Base-by-base conservation (phyloP, 2,329 filamentous ascomycete genomes). In the Ascochyta rabiei region DNA sequence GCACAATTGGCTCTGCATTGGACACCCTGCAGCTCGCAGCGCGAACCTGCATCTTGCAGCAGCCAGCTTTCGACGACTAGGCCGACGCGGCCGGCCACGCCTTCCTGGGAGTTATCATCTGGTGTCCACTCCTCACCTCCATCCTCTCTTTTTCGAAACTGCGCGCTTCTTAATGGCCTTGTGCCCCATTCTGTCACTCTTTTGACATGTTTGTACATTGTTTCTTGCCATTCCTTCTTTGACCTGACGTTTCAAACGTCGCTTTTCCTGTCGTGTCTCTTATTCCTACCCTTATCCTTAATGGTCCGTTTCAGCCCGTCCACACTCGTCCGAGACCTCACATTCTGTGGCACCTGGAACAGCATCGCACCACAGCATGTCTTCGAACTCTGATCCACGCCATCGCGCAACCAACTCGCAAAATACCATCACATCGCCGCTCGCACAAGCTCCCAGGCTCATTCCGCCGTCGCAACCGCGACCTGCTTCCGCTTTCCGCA, bases 181-280 rank as follows among this genome's bases (percentile, higher is more conserved):
- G 67, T 61, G 68, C 68, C 56, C 61, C 63, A 64, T 57, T 61
- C 43, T 58, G 69, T 71, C 68, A 60, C 66, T 74, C 71, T 63
- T 71, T 73, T 64, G 67, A 61, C 66, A 64, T 74, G 64, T 71
- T 60, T 69, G 33, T 55, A 51, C 40, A 51, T 60, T 70, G 61
- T 71, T 71, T 72, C 62, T 66, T 53, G 67, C 72, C 67, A 61
- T 70, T 74, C 70, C 60, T 73, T 52, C 40, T 42, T 73, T 66
- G 59, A 58, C 41, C 50, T 46, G 50, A 53, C 56, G 48, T 68
- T 64, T 63, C 55, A 61, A 49, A 40, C 56, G 60, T 58, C 48
- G 60, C 58, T 48, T 61, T 67, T 63, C 53, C 60, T 56, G 38
- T 35, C 37, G 44, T 35, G 61, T 67, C 37, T 34, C 23, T 59